Evolutionary conservation across 139 green algal species (phyloP), one percentile per base, ranked within the genome.

Genomic region (Coelastrella sp.): DNA sequence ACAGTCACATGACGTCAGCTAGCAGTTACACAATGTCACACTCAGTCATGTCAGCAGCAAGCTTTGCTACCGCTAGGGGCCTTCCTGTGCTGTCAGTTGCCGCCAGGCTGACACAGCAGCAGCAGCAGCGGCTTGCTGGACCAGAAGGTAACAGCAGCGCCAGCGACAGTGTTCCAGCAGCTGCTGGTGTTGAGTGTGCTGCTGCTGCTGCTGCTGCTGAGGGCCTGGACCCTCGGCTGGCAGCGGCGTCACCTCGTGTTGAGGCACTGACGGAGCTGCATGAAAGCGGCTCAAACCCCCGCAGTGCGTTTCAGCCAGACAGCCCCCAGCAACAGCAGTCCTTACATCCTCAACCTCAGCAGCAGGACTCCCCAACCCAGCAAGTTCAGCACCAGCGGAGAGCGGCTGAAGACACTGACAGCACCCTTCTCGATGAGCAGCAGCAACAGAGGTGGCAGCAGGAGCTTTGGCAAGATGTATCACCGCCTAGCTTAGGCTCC

Each of bases 401-500:
- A 47, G 32, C 32, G 1, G 32, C 32, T 1, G 1, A 47, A 0
- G 32, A 47, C 32, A 47, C 32, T 47, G 32, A 47, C 32, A 47
- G 32, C 32, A 47, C 32, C 32, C 32, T 47, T 47, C 32, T 47
- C 32, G 32, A 47, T 47, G 32, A 47, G 32, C 74, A 80, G 61
- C 83, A 88, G 59, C 83, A 77, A 61, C 83, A 88, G 81, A 73
- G 57, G 32, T 57, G 57, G 16, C 79, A 57, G 20, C 59, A 75
- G 23, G 60, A 87, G 61, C 61, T 47, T 8, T 83, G 74, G 85
- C 73, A 89, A 58, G 73, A 89, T 71, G 22, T 89, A n/a, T 32
- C 64, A 11, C 82, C 82, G 3, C 82, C 82, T 7, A 87, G 82
- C 32, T 65, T 87, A 6, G 11, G 82, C 54, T 87, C 16, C 32